Conservation (phyloP, 805 yeast genomes). For the Kazachstania kunashirensis region DNA sequence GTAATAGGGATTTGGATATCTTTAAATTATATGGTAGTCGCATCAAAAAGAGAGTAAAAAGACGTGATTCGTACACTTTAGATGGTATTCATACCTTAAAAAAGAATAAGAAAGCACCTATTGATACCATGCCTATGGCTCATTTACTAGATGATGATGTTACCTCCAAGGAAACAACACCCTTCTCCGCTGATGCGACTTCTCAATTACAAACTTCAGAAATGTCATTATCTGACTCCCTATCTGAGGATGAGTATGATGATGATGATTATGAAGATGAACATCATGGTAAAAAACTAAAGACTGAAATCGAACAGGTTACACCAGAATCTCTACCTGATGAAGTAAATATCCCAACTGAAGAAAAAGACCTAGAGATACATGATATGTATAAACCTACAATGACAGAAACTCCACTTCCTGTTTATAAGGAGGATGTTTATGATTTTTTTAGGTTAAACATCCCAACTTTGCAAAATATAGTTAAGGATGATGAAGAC, state of each 20-base stretch:
- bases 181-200: conserved; percentile 7
- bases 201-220: conserved; percentile 11
- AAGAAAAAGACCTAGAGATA: neutral
- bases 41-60: conserved; percentile 5
- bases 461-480: conserved; percentile 40
- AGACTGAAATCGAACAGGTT: conserved; percentile 12
- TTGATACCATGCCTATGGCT: conserved; percentile 20
- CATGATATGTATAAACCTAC: conserved; percentile 40
- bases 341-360: neutral
- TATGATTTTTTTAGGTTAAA: conserved; percentile 5
- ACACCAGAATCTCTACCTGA: conserved; percentile 20
- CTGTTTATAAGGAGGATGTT: conserved; percentile 42
- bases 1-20: conserved; percentile 31
- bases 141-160: conserved; percentile 26
- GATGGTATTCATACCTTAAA: neutral
- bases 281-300: conserved; percentile 12
- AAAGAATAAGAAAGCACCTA: conserved; percentile 11
- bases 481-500: conserved; percentile 72
- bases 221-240: conserved; percentile 8
- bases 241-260: conserved; percentile 11
- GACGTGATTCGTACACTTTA: neutral
- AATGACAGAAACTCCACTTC: conserved; percentile 36
- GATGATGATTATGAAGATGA: conserved; percentile 10
- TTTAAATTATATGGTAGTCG: conserved; percentile 27
- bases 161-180: conserved; percentile 17